phyloP scores from a whole-genome alignment of 257 asterid genomes.

The Petunia secreta region DNA sequence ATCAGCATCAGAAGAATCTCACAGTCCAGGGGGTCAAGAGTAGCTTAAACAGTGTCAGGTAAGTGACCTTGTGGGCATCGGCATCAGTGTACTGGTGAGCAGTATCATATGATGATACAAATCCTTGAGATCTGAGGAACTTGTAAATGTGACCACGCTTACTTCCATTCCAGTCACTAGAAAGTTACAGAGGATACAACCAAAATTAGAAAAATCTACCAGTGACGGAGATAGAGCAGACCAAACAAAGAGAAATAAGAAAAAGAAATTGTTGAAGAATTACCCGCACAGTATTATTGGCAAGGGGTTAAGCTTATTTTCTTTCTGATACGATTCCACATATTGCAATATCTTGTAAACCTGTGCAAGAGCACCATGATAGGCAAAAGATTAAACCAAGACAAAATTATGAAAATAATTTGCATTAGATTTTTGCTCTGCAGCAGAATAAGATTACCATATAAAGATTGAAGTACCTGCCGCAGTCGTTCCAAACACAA shows the following conservation, averaged over 20 bases:
- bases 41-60: slow-evolving; percentile 16
- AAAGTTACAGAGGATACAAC: slow-evolving; percentile 27
- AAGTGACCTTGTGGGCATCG: slow-evolving; percentile 88
- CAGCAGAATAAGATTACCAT: not conserved
- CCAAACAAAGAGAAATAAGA: not conserved
- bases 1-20: slow-evolving; percentile 32
- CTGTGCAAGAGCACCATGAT: slow-evolving; percentile 40
- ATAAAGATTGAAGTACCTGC: slow-evolving; percentile 58
- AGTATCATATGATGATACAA: slow-evolving; percentile 91
- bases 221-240: not conserved
- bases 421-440: not conserved
- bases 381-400: slow-evolving; percentile 1
- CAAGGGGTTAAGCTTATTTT: slow-evolving; percentile 83
- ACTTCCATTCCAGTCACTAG: slow-evolving; percentile 98
- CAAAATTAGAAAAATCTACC: slow-evolving; percentile 28
- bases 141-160: slow-evolving; percentile 93
- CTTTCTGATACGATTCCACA: slow-evolving; percentile 87
- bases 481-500: slow-evolving; percentile 92
- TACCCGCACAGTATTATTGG: slow-evolving; percentile 97
- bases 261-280: slow-evolving; percentile 15
- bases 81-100: slow-evolving; percentile 98
- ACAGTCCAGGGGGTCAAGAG: not conserved
- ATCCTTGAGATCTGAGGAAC: slow-evolving; percentile 96
- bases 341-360: slow-evolving; percentile 88
- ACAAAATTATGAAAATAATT: not conserved